phyloP scores from a whole-genome alignment of 768 basidiomycete species.

The Tulasnella sp. region DNA sequence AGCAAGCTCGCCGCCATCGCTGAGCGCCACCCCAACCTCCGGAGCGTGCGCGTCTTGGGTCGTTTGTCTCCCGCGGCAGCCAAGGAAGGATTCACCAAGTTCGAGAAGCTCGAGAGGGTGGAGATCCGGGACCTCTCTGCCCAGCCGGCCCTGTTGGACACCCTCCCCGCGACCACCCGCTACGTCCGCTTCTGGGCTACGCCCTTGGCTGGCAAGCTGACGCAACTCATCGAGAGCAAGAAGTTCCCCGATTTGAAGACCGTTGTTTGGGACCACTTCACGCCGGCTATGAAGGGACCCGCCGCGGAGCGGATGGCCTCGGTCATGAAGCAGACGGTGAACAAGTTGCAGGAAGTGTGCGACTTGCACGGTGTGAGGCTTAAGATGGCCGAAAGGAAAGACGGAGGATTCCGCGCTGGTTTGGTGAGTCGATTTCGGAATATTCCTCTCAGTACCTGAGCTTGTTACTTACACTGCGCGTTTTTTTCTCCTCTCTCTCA shows the following conservation, averaged over 20 bases:
- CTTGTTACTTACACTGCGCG: neutral
- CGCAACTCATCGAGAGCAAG: neutral
- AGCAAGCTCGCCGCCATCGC: slow-evolving; percentile 3
- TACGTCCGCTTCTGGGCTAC: slow-evolving; percentile 18
- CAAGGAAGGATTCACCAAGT: neutral
- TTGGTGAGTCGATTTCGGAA: neutral
- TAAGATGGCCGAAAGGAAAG: slow-evolving; percentile 17
- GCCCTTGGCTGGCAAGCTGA: neutral
- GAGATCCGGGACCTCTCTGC: slow-evolving; percentile 9
- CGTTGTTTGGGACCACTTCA: slow-evolving; percentile 16
- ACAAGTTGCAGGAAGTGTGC: slow-evolving; percentile 17
- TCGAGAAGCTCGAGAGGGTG: slow-evolving; percentile 9
- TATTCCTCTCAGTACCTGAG: neutral
- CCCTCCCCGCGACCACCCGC: neutral
- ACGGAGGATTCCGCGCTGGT: slow-evolving; percentile 4
- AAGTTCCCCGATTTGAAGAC: slow-evolving; percentile 4
- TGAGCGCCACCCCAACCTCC: neutral
- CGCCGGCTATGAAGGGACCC: neutral
- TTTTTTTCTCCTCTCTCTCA: neutral
- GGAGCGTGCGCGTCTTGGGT: neutral
- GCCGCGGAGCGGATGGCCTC: neutral
- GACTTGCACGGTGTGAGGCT: slow-evolving; percentile 6
- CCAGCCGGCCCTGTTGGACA: neutral
- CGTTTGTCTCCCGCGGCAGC: neutral
- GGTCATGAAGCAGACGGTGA: neutral